Conservation (phyloP, 768 basidiomycete genomes). For the Asterophora lycoperdoides region DNA sequence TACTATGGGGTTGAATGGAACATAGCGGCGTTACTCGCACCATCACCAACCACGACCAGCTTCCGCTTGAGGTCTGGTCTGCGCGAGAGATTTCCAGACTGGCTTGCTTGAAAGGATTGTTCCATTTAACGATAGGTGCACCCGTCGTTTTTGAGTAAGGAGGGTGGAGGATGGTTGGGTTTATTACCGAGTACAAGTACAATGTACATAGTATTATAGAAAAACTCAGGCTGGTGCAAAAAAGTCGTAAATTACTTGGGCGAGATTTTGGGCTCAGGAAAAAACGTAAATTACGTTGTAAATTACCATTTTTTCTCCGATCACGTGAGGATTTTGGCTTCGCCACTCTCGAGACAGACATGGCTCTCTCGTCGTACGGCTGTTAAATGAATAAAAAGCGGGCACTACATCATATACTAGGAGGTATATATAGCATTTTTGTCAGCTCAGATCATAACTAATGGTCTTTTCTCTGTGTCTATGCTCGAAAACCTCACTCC, state of each 20-base stretch:
- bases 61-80: conserved; percentile 83
- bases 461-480: neutral
- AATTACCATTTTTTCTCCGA: neutral
- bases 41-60: conserved; percentile 85
- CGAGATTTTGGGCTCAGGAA: neutral
- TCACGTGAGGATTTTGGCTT: neutral
- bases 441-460: neutral
- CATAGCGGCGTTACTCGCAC: conserved; percentile 36
- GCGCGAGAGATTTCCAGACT: conserved; percentile 31
- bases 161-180: conserved; percentile 5
- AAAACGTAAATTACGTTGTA: neutral
- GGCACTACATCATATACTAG: neutral
- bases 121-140: conserved; percentile 21
- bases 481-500: neutral
- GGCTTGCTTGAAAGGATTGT: conserved; percentile 21
- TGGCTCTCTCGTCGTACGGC: neutral
- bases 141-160: conserved; percentile 1
- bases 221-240: neutral
- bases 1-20: conserved; percentile 7
- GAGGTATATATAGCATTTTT: neutral
- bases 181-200: too few relatives aligned
- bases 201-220: too few relatives aligned
- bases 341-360: neutral
- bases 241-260: neutral
- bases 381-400: neutral